Conservation (phyloP, 1,139 yeast genomes). For the Geotrichum citri-aurantii region DNA sequence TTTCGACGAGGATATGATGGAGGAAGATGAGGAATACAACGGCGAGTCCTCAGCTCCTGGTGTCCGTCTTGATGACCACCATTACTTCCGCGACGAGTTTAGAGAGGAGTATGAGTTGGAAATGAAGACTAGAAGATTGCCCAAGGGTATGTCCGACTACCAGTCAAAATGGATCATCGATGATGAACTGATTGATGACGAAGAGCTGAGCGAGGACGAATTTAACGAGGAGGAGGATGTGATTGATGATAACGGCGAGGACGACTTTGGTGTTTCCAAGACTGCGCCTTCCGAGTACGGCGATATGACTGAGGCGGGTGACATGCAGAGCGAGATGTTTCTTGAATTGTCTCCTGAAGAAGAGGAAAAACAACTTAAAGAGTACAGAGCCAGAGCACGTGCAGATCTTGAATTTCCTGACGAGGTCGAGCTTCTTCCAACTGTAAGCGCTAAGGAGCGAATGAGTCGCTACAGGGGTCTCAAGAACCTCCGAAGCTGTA, state of each 20-base stretch:
- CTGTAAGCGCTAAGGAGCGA: conserved; percentile 67
- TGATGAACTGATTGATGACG: conserved; percentile 39
- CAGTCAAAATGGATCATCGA: conserved; percentile 90
- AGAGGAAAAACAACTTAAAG: conserved; percentile 69
- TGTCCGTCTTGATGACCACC: conserved; percentile 67
- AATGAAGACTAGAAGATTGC: conserved; percentile 44
- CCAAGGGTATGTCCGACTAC: conserved; percentile 87
- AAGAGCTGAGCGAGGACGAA: conserved; percentile 39
- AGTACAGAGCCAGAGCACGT: conserved; percentile 61
- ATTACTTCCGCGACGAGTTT: conserved; percentile 46
- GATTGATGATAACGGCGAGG: conserved; percentile 33
- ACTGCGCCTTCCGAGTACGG: conserved; percentile 27
- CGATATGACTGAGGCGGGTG: conserved; percentile 46
- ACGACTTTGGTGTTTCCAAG: conserved; percentile 36
- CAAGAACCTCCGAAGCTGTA: conserved; percentile 69
- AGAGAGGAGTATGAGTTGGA: conserved; percentile 37
- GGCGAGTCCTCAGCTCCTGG: conserved; percentile 47
- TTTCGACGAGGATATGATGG: conserved; percentile 50
- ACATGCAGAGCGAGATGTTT: conserved; percentile 50
- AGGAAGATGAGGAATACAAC: conserved; percentile 41
- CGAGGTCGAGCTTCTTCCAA: conserved; percentile 79
- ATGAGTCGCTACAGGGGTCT: conserved; percentile 78
- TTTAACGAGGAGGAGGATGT: conserved; percentile 41
- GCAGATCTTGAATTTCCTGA: conserved; percentile 95
- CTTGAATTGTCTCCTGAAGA: conserved; percentile 76